A percentile compares a stretch with the other conserved stretches of the same genome.
These are phyloP conservation scores for Cyberlindnera mycetangii DNA, from an alignment of 805 yeast genomes.

Conservation along the genomic window DNA sequence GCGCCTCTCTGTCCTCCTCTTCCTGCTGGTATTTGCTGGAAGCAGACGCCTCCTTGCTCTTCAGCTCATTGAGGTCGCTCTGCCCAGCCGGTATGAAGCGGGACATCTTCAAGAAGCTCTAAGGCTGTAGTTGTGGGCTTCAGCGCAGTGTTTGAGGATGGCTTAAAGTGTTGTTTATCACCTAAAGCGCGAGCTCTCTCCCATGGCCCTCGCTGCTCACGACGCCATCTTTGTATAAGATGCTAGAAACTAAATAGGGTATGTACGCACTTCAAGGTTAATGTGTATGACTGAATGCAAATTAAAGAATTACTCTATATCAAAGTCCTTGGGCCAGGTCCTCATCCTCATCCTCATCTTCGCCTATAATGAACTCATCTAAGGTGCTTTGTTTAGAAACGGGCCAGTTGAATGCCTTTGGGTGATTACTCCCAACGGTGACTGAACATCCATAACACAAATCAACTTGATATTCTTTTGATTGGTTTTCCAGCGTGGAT, in stretches of 20 bases:
- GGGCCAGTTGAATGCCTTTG: slow-evolving; percentile 40
- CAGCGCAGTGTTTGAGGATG: too few relatives aligned
- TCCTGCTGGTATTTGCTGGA: slow-evolving; percentile 19
- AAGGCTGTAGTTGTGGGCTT: background rate
- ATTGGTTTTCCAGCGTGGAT: background rate
- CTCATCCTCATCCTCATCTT: slow-evolving; percentile 28
- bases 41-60: slow-evolving; percentile 19
- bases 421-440: slow-evolving; percentile 45
- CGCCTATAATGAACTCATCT: slow-evolving; percentile 44
- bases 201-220: too few relatives aligned
- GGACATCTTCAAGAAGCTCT: slow-evolving; percentile 20
- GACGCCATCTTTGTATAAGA: too few relatives aligned
- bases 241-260: too few relatives aligned
- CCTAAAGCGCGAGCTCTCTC: too few relatives aligned
- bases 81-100: slow-evolving; percentile 28
- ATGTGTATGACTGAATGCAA: too few relatives aligned
- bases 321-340: too few relatives aligned
- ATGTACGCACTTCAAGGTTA: too few relatives aligned
- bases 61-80: slow-evolving; percentile 23
- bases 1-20: slow-evolving; percentile 22
- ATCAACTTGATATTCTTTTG: slow-evolving; percentile 24
- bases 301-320: too few relatives aligned
- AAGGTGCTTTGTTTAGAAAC: slow-evolving; percentile 32
- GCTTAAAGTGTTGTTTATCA: too few relatives aligned
- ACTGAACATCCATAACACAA: slow-evolving; percentile 79